A percentile compares a stretch with the other conserved stretches of the same genome.
Evolutionary conservation across 1,139 yeast genomes (phyloP).

Genomic region (Candida labiduridarum): DNA sequence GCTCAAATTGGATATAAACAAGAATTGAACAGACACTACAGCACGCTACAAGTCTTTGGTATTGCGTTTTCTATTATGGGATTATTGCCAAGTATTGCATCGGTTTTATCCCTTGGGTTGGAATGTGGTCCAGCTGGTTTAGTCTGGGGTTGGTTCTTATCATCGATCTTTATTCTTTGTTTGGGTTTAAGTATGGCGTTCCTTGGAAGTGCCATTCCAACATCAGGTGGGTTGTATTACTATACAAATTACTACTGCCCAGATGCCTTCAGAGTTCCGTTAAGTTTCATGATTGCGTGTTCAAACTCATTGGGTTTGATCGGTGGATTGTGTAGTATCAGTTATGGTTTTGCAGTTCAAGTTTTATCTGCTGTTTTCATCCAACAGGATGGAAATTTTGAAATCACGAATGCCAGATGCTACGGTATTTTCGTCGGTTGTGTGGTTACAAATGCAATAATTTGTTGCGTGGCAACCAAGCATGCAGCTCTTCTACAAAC

Average conservation of each 20-base stretch:
- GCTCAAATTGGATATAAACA: slow-evolving; percentile 59
- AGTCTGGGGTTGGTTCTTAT: slow-evolving; percentile 74
- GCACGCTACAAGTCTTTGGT: slow-evolving; percentile 54
- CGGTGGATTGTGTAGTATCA: slow-evolving; percentile 42
- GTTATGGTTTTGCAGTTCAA: slow-evolving; percentile 41
- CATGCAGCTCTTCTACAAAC: slow-evolving; percentile 62
- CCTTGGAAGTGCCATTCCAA: slow-evolving; percentile 69
- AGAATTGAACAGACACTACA: slow-evolving; percentile 49
- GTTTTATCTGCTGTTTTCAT: slow-evolving; percentile 38
- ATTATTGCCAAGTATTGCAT: slow-evolving; percentile 48
- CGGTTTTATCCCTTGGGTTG: slow-evolving; percentile 35
- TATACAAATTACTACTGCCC: slow-evolving; percentile 48
- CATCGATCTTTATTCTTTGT: slow-evolving; percentile 57
- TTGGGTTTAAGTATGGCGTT: slow-evolving; percentile 71
- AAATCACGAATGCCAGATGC: slow-evolving; percentile 30
- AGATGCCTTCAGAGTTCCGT: slow-evolving; percentile 32
- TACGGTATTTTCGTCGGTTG: slow-evolving; percentile 44
- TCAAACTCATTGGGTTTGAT: slow-evolving; percentile 39
- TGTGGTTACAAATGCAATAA: slow-evolving; percentile 27
- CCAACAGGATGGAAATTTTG: slow-evolving; percentile 32
- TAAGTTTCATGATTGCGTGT: slow-evolving; percentile 49
- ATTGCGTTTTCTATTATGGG: slow-evolving; percentile 59
- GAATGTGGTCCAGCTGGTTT: slow-evolving; percentile 50
- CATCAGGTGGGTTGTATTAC: slow-evolving; percentile 72
- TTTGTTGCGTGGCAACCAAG: slow-evolving; percentile 37